phyloP scores from a whole-genome alignment of 371 early-diverging fungal genomes.

The Choanephora cucurbitarum region DNA sequence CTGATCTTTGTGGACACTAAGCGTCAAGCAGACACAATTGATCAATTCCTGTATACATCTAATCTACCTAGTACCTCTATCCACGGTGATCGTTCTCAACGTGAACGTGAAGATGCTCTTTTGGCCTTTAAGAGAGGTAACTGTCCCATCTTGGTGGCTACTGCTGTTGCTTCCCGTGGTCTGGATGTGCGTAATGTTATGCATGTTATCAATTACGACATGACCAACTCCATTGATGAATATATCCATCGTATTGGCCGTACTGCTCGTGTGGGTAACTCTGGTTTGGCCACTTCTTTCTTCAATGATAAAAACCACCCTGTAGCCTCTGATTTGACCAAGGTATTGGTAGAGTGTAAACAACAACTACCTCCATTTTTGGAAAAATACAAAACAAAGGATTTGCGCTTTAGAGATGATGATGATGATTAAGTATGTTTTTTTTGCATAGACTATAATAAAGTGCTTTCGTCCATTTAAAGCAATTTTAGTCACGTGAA shows the following conservation, averaged over 20 bases:
- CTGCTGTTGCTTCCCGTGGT: conserved; percentile 93
- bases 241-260: conserved; percentile 86
- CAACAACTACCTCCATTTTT: conserved; percentile 81
- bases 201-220: conserved; percentile 87
- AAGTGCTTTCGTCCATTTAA: no score
- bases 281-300: conserved; percentile 79
- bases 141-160: conserved; percentile 88
- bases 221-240: conserved; percentile 76
- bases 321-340: conserved; percentile 67
- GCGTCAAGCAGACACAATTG: conserved; percentile 76
- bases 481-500: no score
- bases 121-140: conserved; percentile 72
- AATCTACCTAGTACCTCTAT: conserved; percentile 72
- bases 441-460: no score
- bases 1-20: conserved; percentile 87
- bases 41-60: conserved; percentile 65
- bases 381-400: conserved; percentile 33
- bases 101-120: conserved; percentile 82
- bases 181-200: conserved; percentile 84
- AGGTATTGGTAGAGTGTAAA: conserved; percentile 79
- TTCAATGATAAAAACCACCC: conserved; percentile 52
- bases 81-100: conserved; percentile 79
- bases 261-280: conserved; percentile 75
- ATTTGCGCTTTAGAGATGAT: conserved; percentile 12
- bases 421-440: no score